Evolutionary conservation across 2,329 filamentous ascomycete species (phyloP), one percentile per base, ranked within the genome.

Genomic region (Sporothrix euskadiensis): DNA sequence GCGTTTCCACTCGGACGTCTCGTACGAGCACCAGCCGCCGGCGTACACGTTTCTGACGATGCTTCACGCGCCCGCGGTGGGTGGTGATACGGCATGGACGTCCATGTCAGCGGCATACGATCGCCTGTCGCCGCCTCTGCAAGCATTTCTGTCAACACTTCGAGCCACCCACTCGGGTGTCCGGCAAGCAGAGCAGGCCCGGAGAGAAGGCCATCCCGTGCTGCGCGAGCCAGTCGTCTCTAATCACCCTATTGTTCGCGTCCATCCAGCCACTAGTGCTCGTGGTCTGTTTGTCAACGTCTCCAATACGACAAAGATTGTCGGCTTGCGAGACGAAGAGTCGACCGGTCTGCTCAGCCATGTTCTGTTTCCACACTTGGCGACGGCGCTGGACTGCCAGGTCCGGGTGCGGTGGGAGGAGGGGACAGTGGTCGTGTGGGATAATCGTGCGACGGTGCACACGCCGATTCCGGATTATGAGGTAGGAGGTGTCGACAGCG

Each of bases 241-340:
- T 59, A 88, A 90, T 63, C 94, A 97, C 78, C 94, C 94, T 0
- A 84, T 97, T 75, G 89, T 97, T 2, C 86, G 93, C n/a, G 94
- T 93, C 0, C 94, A 97, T 79, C 93, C 94, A 0, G 74, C 71
- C 7, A 97, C 94, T 0, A 92, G 93, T 19, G 92, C 96, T 81
- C 97, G 96, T 83, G 91, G 92, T 0, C 83, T 97, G 5, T 97
- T 88, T 77, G 88, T 97, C 52, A 97, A 97, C 80, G 90, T 90
- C 4, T 69, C 61, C 41, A 72, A 72, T 49, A 75, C 89, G 92
- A 72, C 85, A 89, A 76, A 78, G n/a, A 91, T 92, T 63, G 82
- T 91, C 1, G 89, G 89, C 4, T 87, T 87, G 79, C 91, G 90
- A 81, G 87, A 88, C 72, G 90, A 92, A 78, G 90, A 92, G 79